A percentile compares a stretch with the other conserved stretches of the same genome.
Conservation (phyloP, 768 basidiomycete genomes). For the Leccinum olivaceopallidum region DNA sequence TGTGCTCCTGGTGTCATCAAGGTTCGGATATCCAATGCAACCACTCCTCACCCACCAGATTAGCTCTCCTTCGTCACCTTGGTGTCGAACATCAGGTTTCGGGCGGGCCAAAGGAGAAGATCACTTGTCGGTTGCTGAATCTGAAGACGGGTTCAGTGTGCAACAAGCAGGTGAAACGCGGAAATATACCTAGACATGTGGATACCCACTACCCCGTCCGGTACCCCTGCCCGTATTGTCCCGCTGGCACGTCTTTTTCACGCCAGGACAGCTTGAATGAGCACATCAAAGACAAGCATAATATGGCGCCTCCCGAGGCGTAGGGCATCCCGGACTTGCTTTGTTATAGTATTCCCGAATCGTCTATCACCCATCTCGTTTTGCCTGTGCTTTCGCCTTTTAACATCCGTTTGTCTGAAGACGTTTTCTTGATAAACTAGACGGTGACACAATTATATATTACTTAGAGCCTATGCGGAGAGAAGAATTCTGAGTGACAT, state of each 20-base stretch:
- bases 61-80: slow-evolving; percentile 20
- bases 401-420: background rate
- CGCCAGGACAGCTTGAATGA: slow-evolving; percentile 19
- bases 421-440: background rate
- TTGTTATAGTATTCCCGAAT: background rate
- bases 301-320: background rate
- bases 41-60: slow-evolving; percentile 1
- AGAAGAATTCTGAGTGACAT: background rate
- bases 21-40: slow-evolving; percentile 1
- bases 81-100: slow-evolving; percentile 9
- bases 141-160: slow-evolving; percentile 10
- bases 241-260: slow-evolving; percentile 18
- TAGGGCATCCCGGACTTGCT: slow-evolving; percentile 1
- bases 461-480: background rate
- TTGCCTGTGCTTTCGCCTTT: background rate
- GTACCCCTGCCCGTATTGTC: slow-evolving; percentile 16
- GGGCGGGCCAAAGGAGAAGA: background rate
- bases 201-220: slow-evolving; percentile 22
- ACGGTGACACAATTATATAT: background rate
- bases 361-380: background rate
- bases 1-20: slow-evolving; percentile 18
- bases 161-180: slow-evolving; percentile 2
- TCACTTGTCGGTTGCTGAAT: slow-evolving; percentile 15
- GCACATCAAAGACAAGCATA: slow-evolving; percentile 17
- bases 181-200: slow-evolving; percentile 17